Percentiles rank a stretch among this genome's conserved stretches.
Conservation (phyloP, 192 early-diverging fungal species). For the Kappamyces sp. region DNA sequence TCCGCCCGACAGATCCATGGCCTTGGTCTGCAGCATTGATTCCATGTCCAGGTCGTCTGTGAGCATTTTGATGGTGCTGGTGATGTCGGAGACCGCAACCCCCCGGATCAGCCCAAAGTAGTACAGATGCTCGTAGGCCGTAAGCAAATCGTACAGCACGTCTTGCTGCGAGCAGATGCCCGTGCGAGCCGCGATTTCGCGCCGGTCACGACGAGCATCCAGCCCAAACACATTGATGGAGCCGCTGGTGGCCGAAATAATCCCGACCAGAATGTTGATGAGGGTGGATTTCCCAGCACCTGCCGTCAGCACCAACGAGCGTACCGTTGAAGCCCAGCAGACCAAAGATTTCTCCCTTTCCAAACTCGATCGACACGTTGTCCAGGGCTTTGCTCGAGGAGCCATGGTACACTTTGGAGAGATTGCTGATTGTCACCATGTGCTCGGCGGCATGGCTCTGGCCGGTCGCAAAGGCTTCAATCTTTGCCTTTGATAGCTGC, state of each 20-base stretch:
- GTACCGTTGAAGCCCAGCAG: too few species aligned
- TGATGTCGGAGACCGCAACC: conserved; percentile 32
- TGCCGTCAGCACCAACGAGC: too few species aligned
- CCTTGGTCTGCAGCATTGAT: neutral
- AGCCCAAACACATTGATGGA: conserved; percentile 35
- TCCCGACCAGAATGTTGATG: neutral
- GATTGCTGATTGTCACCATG: neutral
- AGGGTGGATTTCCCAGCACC: neutral
- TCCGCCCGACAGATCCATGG: conserved; percentile 38
- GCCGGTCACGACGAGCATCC: conserved; percentile 24
- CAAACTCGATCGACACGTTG: neutral
- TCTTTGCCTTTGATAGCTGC: neutral
- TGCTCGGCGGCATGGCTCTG: neutral
- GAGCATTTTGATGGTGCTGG: neutral
- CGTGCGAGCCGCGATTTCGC: conserved; percentile 26
- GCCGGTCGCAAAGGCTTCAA: neutral
- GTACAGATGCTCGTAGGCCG: conserved; percentile 61
- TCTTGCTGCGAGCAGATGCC: conserved; percentile 76
- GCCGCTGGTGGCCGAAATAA: conserved; percentile 63
- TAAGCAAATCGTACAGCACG: conserved; percentile 67
- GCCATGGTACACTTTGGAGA: conserved; percentile 9
- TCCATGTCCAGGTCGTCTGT: neutral
- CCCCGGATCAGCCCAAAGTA: conserved; percentile 71
- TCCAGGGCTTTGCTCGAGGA: neutral
- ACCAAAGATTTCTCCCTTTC: neutral